These are phyloP conservation scores for Ophiostoma fasciatum DNA, from an alignment of 2,329 filamentous ascomycete genomes.

Conservation along the genomic window DNA sequence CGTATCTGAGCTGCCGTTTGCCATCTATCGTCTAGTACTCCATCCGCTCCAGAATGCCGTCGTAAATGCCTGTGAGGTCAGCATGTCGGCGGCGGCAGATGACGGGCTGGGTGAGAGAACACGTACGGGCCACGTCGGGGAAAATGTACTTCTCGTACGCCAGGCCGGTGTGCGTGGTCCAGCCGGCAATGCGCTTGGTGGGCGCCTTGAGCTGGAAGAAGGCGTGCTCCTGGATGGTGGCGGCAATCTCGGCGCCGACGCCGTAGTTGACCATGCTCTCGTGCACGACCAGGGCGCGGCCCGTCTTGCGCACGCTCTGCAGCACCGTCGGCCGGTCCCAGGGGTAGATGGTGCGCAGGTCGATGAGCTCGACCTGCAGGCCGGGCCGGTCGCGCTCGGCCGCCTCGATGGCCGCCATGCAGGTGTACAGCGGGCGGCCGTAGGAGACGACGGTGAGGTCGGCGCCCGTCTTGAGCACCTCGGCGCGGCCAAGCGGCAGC, in stretches of 20 bases:
- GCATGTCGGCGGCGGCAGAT: neutral
- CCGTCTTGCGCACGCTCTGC: slow-evolving; percentile 74
- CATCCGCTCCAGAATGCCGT: neutral
- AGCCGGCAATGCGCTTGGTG: slow-evolving; percentile 73
- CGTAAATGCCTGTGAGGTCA: neutral
- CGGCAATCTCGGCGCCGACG: slow-evolving; percentile 77
- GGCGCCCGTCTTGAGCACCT: slow-evolving; percentile 64
- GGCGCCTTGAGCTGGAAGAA: slow-evolving; percentile 77
- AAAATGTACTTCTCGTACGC: slow-evolving; percentile 68
- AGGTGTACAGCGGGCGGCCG: slow-evolving; percentile 78
- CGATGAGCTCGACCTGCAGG: slow-evolving; percentile 69
- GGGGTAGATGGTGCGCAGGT: slow-evolving; percentile 76
- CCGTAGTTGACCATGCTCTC: slow-evolving; percentile 87
- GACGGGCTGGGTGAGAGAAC: neutral
- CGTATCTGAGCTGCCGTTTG: too few relatives aligned
- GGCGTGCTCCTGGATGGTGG: slow-evolving; percentile 74
- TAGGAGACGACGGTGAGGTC: slow-evolving; percentile 83
- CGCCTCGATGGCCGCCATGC: slow-evolving; percentile 58
- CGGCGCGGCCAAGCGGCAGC: slow-evolving; percentile 75
- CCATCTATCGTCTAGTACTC: too few relatives aligned
- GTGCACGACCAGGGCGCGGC: slow-evolving; percentile 74
- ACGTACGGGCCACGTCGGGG: slow-evolving; percentile 77
- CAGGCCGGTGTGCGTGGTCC: slow-evolving; percentile 71
- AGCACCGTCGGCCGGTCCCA: slow-evolving; percentile 78
- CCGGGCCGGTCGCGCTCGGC: slow-evolving; percentile 57